Percentiles rank a stretch among this genome's conserved stretches.
phyloP scores from a whole-genome alignment of 2,329 filamentous ascomycete genomes.

The Sarocladium brachiariae region DNA sequence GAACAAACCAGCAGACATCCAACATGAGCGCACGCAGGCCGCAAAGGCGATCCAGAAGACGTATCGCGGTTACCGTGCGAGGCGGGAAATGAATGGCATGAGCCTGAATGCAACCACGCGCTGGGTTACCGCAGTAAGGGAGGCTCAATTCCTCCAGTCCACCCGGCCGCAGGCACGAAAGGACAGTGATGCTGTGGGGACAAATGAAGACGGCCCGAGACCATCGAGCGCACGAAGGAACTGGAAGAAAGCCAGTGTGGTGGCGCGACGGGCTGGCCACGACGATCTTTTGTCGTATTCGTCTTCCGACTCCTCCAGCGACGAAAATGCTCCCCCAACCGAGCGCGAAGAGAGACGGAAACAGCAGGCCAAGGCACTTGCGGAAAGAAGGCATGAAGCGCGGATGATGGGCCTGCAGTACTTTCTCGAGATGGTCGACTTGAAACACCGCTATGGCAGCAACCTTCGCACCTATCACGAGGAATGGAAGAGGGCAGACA shows the following conservation, averaged over 20 bases:
- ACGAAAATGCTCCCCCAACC: constrained; percentile 26
- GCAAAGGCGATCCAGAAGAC: constrained; percentile 59
- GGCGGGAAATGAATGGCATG: constrained; percentile 63
- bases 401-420: constrained; percentile 82
- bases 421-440: constrained; percentile 77
- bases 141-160: constrained; percentile 46
- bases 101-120: constrained; percentile 62
- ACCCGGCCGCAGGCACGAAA: constrained; percentile 35
- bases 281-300: constrained; percentile 51
- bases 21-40: constrained; percentile 32
- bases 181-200: constrained; percentile 11
- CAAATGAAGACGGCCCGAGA: background rate
- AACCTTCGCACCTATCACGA: constrained; percentile 77
- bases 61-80: constrained; percentile 69
- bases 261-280: constrained; percentile 64
- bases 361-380: constrained; percentile 42
- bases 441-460: constrained; percentile 80
- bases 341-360: constrained; percentile 31
- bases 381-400: constrained; percentile 55
- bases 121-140: constrained; percentile 61
- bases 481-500: constrained; percentile 72
- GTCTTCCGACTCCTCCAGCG: constrained; percentile 27
- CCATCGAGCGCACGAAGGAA: constrained; percentile 49
- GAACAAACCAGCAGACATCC: constrained; percentile 14
- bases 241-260: constrained; percentile 68